Base-by-base conservation (phyloP, 176 grass and related monocot genomes). In the Oryza longistaminata region DNA sequence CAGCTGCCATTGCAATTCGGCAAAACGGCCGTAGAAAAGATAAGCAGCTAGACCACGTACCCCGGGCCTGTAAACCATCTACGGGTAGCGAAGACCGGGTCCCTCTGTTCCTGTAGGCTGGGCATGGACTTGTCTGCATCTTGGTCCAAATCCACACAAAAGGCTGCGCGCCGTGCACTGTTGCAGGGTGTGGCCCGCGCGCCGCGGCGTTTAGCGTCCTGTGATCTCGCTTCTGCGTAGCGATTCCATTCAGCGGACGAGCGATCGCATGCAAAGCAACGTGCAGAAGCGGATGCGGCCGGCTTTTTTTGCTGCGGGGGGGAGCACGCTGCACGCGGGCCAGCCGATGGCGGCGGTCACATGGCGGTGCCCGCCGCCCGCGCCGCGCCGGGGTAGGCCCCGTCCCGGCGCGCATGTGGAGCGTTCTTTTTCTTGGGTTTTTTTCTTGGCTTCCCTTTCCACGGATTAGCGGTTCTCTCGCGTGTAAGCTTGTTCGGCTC, bases 41-140 rank as follows among this genome's bases (percentile, higher is more conserved):
- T 58, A 58, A 58, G 6, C 53, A 2, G 15, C 67, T 79, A 68
- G 45, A 43, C 17, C 17, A 68, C 33, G 55, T 1, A 45, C 68
- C 75, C 87, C 86, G 86, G 86, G 86, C 45, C 13, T 52, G 14
- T n/a, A 75, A 73, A 73, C 74, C 9, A 22, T 31, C 29, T 31
- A 31, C 29, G 29, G 29, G 29, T 31, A 31, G 2, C 29, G 29
- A 31, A 31, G 29, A 31, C 2, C 29, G 29, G 29, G 73, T 2
- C 58, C 17, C 24, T 31, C 45, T 39, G 77, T 45, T 46, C 64
- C 71, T 16, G 39, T 16, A 11, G 75, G 73, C 31, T 21, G 61
- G 82, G 55, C 68, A 14, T 52, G 46, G 19, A 3, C 68, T 3
- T 81, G 69, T 49, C 70, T 62, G 58, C 6, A 27, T 48, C 61